Base-by-base conservation (phyloP, 208 protist genomes). In the Polymyxa betae region DNA sequence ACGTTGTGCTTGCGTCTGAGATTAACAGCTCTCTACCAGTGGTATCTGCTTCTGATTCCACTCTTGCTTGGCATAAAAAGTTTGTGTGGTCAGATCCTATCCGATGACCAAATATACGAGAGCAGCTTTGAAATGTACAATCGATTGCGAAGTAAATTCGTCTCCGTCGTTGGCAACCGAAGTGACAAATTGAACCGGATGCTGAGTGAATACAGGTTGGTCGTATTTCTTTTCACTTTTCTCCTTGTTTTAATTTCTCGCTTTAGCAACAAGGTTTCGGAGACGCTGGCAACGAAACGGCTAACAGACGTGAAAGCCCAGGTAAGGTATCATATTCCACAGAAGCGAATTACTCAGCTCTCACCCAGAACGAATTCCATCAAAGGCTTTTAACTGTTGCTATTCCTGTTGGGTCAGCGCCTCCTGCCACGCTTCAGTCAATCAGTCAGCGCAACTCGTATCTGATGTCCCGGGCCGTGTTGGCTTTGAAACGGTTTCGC, bases 401-500 rank as follows among this genome's bases (percentile, higher is more conserved):
- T 82, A 20, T 82, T 40, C 49, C 24, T 24, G 49, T 60, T 60
- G 12, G 24, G 24, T 5, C 72, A 16, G 35, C 5, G 35, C 5
- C n/a, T 35, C 72, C 72, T 16, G 5, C 72, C 72, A 43, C 72
- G n/a, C 5, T 82, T n/a, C 16, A 5, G 5, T 82, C 72, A 5
- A 82, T 82, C 12, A 5, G 35, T 5, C 72, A 82, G 72, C 72
- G 72, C 5, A 82, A 43, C n/a, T 20, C 72, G n/a, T 82, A 40
- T 82, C n/a, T 82, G n/a, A 82, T 82, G 72, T 45, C n/a, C 10
- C 72, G 72, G n/a, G 72, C 72, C 16, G n/a, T 82, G 10, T n/a
- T 38, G 5, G 5, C n/a, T 82, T 43, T 82, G 72, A 82, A 82
- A 82, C n/a, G 72, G 72, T 82, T 82, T n/a, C 72, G 72, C 5